Conservation (phyloP, 2,329 filamentous ascomycete species). For the Fusarium camptoceras region DNA sequence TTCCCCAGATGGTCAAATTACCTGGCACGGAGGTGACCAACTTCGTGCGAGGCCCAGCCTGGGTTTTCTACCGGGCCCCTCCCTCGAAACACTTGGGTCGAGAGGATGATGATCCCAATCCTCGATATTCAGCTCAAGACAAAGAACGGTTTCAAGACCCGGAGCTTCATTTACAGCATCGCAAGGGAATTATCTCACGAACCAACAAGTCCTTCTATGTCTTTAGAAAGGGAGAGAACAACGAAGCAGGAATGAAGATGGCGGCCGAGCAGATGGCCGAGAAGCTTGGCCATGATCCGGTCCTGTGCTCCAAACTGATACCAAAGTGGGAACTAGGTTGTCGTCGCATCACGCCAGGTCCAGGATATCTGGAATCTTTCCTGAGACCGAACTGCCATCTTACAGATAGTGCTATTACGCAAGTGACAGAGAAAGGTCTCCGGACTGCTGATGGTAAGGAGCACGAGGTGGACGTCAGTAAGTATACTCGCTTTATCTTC, state of each 20-base stretch:
- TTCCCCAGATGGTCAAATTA: slow-evolving; percentile 44
- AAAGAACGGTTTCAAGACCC: slow-evolving; percentile 64
- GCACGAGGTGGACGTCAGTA: slow-evolving; percentile 41
- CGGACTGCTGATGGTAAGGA: slow-evolving; percentile 36
- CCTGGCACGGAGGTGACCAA: slow-evolving; percentile 48
- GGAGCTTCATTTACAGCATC: slow-evolving; percentile 61
- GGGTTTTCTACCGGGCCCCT: slow-evolving; percentile 52
- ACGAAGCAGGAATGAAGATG: slow-evolving; percentile 37
- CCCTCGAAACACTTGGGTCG: slow-evolving; percentile 48
- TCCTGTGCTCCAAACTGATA: slow-evolving; percentile 36
- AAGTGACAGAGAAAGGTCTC: slow-evolving; percentile 34
- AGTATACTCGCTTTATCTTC: neutral
- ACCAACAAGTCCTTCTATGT: slow-evolving; percentile 54
- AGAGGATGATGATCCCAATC: slow-evolving; percentile 48
- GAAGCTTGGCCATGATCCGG: slow-evolving; percentile 38
- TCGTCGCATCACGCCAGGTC: slow-evolving; percentile 37
- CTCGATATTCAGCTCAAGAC: slow-evolving; percentile 52
- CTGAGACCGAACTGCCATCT: slow-evolving; percentile 36
- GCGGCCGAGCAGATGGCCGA: slow-evolving; percentile 41
- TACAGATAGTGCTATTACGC: slow-evolving; percentile 37
- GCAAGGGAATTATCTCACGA: slow-evolving; percentile 51
- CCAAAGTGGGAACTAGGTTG: slow-evolving; percentile 42
- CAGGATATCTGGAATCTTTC: slow-evolving; percentile 40
- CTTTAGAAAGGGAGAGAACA: slow-evolving; percentile 41
- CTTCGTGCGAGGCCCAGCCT: slow-evolving; percentile 51